phyloP scores from a whole-genome alignment of 192 early-diverging fungal genomes.

The Coemansia javaensis region DNA sequence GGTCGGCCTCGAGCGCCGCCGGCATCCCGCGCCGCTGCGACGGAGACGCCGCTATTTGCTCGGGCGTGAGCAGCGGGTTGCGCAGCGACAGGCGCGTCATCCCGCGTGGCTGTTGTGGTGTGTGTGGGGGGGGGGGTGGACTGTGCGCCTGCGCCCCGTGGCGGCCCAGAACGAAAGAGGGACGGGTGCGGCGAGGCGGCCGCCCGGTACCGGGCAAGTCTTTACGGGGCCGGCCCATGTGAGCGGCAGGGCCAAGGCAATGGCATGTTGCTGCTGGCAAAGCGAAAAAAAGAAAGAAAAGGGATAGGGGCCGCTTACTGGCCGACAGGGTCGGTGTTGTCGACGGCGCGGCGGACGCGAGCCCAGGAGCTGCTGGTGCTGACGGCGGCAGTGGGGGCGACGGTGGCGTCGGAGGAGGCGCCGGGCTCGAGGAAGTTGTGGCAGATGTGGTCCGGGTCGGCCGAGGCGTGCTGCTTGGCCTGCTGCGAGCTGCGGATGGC shows the following conservation, averaged over 20 bases:
- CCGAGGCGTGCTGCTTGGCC: background rate
- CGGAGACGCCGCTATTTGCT: constrained; percentile 65
- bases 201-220: no score
- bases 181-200: no score
- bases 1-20: constrained; percentile 63
- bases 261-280: background rate
- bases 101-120: no score
- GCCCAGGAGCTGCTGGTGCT: constrained; percentile 49
- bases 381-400: constrained; percentile 21
- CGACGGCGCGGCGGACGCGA: constrained; percentile 28
- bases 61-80: constrained; percentile 71
- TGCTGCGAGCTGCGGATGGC: constrained; percentile 51
- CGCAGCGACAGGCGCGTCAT: constrained; percentile 63
- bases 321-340: constrained; percentile 7
- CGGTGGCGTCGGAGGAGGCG: constrained; percentile 29
- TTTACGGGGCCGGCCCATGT: no score
- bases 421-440: constrained; percentile 34
- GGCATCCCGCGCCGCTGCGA: constrained; percentile 59
- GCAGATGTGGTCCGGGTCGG: background rate
- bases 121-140: no score
- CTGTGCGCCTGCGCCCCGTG: no score
- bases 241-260: no score
- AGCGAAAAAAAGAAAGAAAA: background rate
- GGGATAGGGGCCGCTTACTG: background rate
- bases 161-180: background rate